Base-by-base conservation (phyloP, 192 early-diverging fungal species). In the Rhizophlyctis rosea region DNA sequence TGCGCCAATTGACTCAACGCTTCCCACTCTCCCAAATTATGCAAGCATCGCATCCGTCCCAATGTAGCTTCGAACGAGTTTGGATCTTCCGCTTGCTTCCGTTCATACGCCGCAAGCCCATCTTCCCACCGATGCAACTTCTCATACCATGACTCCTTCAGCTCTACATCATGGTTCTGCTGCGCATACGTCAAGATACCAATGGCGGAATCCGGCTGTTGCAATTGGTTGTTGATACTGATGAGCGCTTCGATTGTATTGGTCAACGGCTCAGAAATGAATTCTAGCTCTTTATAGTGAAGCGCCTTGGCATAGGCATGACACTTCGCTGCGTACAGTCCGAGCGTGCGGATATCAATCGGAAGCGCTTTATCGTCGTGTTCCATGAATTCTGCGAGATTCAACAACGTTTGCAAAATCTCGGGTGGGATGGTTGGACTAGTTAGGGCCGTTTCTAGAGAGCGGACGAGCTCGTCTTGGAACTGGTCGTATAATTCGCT, bases 381-480 rank as follows among this genome's bases (percentile, higher is more conserved):
- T 77, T 99, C 96, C 96, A 99, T 99, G 57, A 93, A 96, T 69
- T 95, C 96, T 3, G 95, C 95, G 31, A 99, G 81, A 52, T 95
- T 94, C 34, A 99, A 80, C 23, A 99, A 77, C 0, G 85, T 88
- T 65, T 94, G 91, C 65, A 93, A 77, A 36, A 98, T 91, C 61
- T 99, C 94, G 0, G 92, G 85, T n/a, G 95, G 92, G 39, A 92
- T 93, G 48, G 88, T 91, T 3, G 79, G 76, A 5, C 91, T 86
- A 3, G 79, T 82, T 2, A 96, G 75, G 2, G 93, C 95, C 1
- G 83, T 89, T 67, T 94, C 88, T 34, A 98, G 66, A 0, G 87
- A 88, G 27, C 64, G 67, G 0, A 93, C 90, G 11, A 98, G 75
- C 52, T 94, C 95, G 52, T 94, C 93, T 73, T 94, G 87, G 68